Evolutionary conservation across 108 stramenopile species (phyloP).

Genomic region (Cyclotella sp.): DNA sequence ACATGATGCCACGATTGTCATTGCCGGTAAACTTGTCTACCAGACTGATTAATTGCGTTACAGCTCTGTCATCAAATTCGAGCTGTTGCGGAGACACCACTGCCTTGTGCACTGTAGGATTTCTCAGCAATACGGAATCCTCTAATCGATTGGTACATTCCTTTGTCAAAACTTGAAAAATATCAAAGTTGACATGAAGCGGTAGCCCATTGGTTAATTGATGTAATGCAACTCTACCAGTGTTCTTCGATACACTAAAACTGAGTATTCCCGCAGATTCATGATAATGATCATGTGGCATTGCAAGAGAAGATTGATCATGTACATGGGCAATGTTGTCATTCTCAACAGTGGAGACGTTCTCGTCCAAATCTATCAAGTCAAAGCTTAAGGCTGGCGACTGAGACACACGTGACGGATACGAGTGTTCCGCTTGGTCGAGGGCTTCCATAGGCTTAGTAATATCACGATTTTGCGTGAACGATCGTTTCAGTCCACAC

Average conservation of each 20-base stretch:
- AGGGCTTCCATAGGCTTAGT: no score
- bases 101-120: neutral
- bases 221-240: conserved; percentile 66
- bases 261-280: conserved; percentile 27
- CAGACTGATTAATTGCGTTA: conserved; percentile 31
- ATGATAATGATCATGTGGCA: neutral
- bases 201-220: conserved; percentile 33
- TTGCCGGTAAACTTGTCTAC: neutral
- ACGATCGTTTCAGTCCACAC: neutral
- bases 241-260: conserved; percentile 70
- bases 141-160: conserved; percentile 47
- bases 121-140: conserved; percentile 36
- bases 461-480: neutral
- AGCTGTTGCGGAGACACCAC: conserved; percentile 17
- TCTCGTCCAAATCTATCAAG: neutral
- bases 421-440: no score
- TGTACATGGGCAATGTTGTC: neutral
- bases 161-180: conserved; percentile 55
- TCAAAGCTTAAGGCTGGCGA: neutral
- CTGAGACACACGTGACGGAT: neutral
- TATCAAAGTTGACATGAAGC: conserved; percentile 62
- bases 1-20: conserved; percentile 20
- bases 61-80: conserved; percentile 42
- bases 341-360: neutral
- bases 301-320: neutral